phyloP scores from a whole-genome alignment of 1,284 basidiomycete genomes.

The Sanghuangporus baumii region DNA sequence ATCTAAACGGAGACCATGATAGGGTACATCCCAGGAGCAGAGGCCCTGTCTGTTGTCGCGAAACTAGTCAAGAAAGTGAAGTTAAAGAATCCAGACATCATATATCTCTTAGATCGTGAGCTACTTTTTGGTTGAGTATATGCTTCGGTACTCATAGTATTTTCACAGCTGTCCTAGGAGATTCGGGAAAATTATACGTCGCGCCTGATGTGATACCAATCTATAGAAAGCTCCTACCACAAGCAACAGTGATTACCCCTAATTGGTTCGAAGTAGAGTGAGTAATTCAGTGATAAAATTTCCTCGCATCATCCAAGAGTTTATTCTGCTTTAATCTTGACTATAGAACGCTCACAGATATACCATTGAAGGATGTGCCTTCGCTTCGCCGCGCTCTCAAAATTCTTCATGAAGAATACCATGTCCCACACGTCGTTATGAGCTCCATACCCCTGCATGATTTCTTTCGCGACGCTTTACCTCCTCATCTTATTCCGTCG shows the following conservation, averaged over 20 bases:
- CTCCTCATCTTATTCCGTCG: conserved; percentile 34
- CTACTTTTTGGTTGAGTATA: background rate
- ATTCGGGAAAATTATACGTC: conserved; percentile 86
- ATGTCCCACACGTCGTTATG: conserved; percentile 85
- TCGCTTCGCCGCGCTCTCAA: conserved; percentile 68
- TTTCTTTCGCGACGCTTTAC: conserved; percentile 50
- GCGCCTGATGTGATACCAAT: conserved; percentile 83
- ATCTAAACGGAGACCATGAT: background rate
- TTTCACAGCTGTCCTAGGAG: conserved; percentile 76
- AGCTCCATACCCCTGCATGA: conserved; percentile 74
- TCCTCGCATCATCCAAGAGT: background rate
- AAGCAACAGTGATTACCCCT: conserved; percentile 90
- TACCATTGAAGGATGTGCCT: conserved; percentile 56
- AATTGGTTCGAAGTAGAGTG: conserved; percentile 99
- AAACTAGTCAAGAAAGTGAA: conserved; percentile 60
- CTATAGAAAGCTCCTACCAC: conserved; percentile 75
- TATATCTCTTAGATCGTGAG: conserved; percentile 91
- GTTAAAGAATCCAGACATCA: conserved; percentile 48
- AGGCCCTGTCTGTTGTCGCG: conserved; percentile 66
- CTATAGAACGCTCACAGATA: conserved; percentile 66
- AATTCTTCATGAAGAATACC: conserved; percentile 70
- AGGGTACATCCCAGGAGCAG: conserved; percentile 88
- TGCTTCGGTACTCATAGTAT: background rate
- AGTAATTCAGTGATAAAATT: conserved; percentile 28
- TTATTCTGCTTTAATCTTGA: background rate